Evolutionary conservation across 495 filamentous ascomycete species (phyloP), one percentile per base, ranked within the genome.

Genomic region (Xylaria grammica): DNA sequence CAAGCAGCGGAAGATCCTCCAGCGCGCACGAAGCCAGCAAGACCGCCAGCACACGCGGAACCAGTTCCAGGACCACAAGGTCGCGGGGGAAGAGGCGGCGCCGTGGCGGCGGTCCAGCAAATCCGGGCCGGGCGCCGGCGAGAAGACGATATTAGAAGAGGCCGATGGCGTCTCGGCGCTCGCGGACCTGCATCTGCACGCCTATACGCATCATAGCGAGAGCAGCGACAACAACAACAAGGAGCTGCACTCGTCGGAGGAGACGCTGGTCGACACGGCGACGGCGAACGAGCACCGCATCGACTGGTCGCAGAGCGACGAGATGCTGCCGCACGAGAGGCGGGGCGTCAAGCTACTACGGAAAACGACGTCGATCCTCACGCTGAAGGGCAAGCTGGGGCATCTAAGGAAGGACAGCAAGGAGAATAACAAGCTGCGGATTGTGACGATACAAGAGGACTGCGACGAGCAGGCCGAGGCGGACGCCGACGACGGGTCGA

Each of bases 251-350:
- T 65, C 66, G 0, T 66, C 60, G 15, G 71, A 68, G 38, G 71
- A 74, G 34, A 74, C 69, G 13, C 36, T 68, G 10, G 53, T 63
- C 1, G 66, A 71, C 32, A 36, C 68, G 13, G 22, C 60, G 15
- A 46, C 51, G 48, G 61, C 60, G 32, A 20, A 64, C 19, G 67
- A 69, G 30, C 75, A 75, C 42, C 76, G 78, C 32, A 76, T 78
- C 50, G 79, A 82, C 65, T 82, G 79, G 79, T 77, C 77, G 56
- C 77, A 81, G 69, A 78, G 75, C 66, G 80, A 81, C 68, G 77
- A 82, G 71, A 13, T 59, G 27, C 36, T 45, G 55, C 55, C 55
- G 34, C 34, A 40, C 52, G 61, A 63, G 62, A 70, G 52, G 46
- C 62, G 48, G 26, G 63, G 68, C 56, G 19, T 63, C 15, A 57